Conservation (phyloP, 73 alveolate species). For the Stentor coeruleus region DNA sequence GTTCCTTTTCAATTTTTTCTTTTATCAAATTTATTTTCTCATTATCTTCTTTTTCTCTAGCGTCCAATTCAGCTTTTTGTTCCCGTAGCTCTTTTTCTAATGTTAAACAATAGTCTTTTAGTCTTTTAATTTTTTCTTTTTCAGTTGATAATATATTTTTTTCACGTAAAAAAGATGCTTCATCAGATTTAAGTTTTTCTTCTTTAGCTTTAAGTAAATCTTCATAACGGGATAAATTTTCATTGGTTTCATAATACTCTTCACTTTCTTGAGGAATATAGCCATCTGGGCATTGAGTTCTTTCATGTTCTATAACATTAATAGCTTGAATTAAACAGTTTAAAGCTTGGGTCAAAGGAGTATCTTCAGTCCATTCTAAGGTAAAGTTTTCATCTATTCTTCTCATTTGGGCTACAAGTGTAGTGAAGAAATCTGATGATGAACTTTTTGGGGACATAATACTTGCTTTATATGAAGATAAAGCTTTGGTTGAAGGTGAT, state of each 20-base stretch:
- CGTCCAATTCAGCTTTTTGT: background rate
- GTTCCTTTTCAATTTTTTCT: background rate
- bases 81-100: background rate
- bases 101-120: too few relatives aligned
- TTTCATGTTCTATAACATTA: background rate
- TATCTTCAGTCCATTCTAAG: background rate
- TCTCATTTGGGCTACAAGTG: background rate
- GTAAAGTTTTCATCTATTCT: background rate
- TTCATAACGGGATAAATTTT: too few relatives aligned
- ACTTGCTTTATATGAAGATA: too few relatives aligned
- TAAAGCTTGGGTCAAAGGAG: background rate
- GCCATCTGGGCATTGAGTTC: background rate
- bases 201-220: background rate
- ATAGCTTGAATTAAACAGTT: background rate
- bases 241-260: too few relatives aligned
- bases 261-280: background rate
- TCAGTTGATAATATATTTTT: background rate
- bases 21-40: too few relatives aligned
- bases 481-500: too few relatives aligned
- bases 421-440: slow-evolving; percentile 2
- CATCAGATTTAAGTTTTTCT: background rate
- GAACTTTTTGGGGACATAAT: too few relatives aligned
- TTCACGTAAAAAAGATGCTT: background rate
- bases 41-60: background rate
- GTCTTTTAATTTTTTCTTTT: background rate